Evolutionary conservation across 2,329 filamentous ascomycete genomes (phyloP), one percentile per base, ranked within the genome.

Genomic region (Incumbomyces delicatus): DNA sequence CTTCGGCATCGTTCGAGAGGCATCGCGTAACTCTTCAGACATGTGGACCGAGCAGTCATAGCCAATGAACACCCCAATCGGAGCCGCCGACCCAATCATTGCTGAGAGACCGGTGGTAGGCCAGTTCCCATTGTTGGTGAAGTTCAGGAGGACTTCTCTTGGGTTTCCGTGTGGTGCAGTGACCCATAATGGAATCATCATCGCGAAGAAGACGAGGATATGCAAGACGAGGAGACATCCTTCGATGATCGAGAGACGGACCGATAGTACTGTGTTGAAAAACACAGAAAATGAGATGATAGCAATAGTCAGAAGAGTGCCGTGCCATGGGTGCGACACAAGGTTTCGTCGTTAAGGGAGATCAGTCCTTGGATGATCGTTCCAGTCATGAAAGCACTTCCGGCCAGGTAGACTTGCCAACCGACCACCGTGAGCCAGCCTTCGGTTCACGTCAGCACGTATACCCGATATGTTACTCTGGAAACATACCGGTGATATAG

Each of bases 401-500:
- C 62, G 6, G 68, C 67, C 18, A 69, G 64, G 14, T 67, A 65
- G 42, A 63, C 65, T 48, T 72, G 68, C 70, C 69, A 73, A 14
- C 65, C 66, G 33, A 66, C 63, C 17, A 64, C 64, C 41, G 61
- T 63, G 27, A 70, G 63, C 68, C 68, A 70, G 12, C 65, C 65
- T 66, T 13, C 20, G 30, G 43, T 2, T 44, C 22, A 27, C 35
- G 48, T 37, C 46, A 53, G 57, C 18, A 40, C 51, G 8, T 27
- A 14, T 44, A 34, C 18, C 39, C 30, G 44, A 51, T 1, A 57
- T 53, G 51, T 47, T 50, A 39, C 36, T 44, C 34, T 17, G 12
- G 17, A 27, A 12, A 33, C 59, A 41, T 47, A 65, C 69, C 74
- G 37, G 70, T 69, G 14, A 74, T 56, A 54, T 79, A 81, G 51